Base-by-base conservation (phyloP, 2,329 filamentous ascomycete genomes). In the Colletotrichum sp. region DNA sequence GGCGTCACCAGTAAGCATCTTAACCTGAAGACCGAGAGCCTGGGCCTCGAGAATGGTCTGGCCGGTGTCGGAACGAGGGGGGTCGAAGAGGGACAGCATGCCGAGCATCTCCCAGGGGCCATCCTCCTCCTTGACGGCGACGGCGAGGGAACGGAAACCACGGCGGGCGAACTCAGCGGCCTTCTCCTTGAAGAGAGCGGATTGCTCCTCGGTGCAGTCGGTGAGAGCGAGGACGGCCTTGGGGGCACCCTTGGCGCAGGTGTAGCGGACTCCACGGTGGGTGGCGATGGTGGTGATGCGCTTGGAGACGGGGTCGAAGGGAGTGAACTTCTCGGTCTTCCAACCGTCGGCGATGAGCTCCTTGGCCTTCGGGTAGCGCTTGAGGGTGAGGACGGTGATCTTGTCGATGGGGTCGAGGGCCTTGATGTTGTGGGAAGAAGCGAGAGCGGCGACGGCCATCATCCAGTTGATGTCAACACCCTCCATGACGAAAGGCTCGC, bases 1-100 rank as follows among this genome's bases (percentile, higher is more conserved):
- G 79, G 94, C 94, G 83, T 95, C 94, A 90, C 94, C 94, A 87
- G 94, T 95, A 85, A 95, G 88, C 94, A 95, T 95, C 91, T 95
- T 95, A 80, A 95, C 94, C 79, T 91, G 92, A 39, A 95, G 93
- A 89, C 94, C 94, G 74, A 95, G 92, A 84, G 93, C 90, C 85
- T 94, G 92, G 78, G 94, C 93, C 87, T 95, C 93, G 82, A 94
- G 88, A 82, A 95, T 95, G 79, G 94, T 95, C 87, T 95, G 93
- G 79, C 94, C 94, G 78, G 94, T 95, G 84, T 95, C 94, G 81
- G 94, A 93, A 89, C 94, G 93, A 77, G 94, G 94, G 82, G 94
- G 94, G 84, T 95, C 94, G 87, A 95, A 95, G 92, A 95, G 94
- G 82, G 94, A 94, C 84, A 95, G 90, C 88, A 95, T 92, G 85